These are phyloP conservation scores for Stachybotrys chartarum DNA, from an alignment of 2,329 filamentous ascomycete genomes.

Conservation along the genomic window DNA sequence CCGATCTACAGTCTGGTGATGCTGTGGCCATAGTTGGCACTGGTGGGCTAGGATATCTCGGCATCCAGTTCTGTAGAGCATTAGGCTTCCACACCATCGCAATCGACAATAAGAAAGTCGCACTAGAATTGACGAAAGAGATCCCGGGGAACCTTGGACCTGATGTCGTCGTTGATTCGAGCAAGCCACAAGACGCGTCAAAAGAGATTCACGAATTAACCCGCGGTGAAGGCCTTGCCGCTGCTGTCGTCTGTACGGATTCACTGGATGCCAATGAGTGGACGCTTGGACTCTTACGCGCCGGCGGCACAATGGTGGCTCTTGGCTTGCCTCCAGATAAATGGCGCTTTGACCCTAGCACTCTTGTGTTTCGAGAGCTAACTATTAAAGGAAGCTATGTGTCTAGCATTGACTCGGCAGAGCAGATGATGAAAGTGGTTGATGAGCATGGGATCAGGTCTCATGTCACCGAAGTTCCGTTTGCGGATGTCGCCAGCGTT, in stretches of 20 bases:
- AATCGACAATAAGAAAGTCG: slow-evolving; percentile 23
- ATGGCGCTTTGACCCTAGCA: slow-evolving; percentile 22
- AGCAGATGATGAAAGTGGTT: slow-evolving; percentile 23
- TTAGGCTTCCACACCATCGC: slow-evolving; percentile 26
- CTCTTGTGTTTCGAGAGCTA: slow-evolving; percentile 22
- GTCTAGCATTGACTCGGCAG: slow-evolving; percentile 16
- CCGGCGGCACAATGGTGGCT: slow-evolving; percentile 19
- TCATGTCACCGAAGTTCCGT: slow-evolving; percentile 16
- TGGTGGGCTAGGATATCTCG: slow-evolving; percentile 26
- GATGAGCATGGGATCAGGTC: slow-evolving; percentile 15
- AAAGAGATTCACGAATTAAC: slow-evolving; percentile 18
- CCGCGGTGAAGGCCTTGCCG: slow-evolving; percentile 20
- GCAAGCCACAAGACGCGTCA: slow-evolving; percentile 7
- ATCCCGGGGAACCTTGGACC: slow-evolving; percentile 14
- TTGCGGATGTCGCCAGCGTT: slow-evolving; percentile 17
- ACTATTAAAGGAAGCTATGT: slow-evolving; percentile 23
- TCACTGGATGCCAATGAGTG: slow-evolving; percentile 20
- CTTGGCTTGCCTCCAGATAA: slow-evolving; percentile 21
- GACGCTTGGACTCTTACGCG: slow-evolving; percentile 18
- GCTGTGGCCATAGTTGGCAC: slow-evolving; percentile 24
- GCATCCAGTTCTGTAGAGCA: slow-evolving; percentile 26
- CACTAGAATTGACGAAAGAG: slow-evolving; percentile 17
- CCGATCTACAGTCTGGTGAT: slow-evolving; percentile 11
- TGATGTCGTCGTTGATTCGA: slow-evolving; percentile 19
- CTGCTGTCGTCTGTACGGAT: slow-evolving; percentile 23